phyloP scores from a whole-genome alignment of 768 basidiomycete genomes.

The Boletus speciosus region DNA sequence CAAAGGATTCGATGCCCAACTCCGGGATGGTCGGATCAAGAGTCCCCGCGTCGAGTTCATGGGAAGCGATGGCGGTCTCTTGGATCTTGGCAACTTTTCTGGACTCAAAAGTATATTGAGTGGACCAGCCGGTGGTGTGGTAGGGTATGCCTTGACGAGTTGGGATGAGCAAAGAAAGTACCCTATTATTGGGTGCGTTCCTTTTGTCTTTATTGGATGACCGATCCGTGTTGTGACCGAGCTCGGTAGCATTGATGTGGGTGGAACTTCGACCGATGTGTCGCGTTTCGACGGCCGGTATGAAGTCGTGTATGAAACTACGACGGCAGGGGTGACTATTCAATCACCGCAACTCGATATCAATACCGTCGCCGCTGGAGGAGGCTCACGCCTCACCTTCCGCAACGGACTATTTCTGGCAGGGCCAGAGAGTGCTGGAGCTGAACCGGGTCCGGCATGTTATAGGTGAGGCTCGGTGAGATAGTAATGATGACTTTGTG shows the following conservation, averaged over 20 bases:
- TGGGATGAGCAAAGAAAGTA: slow-evolving; percentile 71
- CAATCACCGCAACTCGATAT: slow-evolving; percentile 93
- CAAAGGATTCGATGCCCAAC: slow-evolving; percentile 74
- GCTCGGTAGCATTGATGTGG: slow-evolving; percentile 71
- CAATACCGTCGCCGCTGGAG: slow-evolving; percentile 94
- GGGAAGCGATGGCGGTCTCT: slow-evolving; percentile 87
- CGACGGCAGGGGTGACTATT: slow-evolving; percentile 90
- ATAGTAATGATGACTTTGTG: not conserved
- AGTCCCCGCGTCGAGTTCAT: slow-evolving; percentile 89
- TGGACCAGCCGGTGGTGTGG: slow-evolving; percentile 93
- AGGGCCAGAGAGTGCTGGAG: slow-evolving; percentile 91
- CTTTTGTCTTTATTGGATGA: not conserved
- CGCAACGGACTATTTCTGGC: slow-evolving; percentile 87
- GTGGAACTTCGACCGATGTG: slow-evolving; percentile 94
- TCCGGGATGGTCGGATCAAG: slow-evolving; percentile 54
- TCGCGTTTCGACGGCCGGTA: slow-evolving; percentile 89
- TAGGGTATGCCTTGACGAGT: slow-evolving; percentile 86
- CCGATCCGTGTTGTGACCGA: not conserved
- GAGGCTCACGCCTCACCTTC: slow-evolving; percentile 86
- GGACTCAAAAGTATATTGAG: slow-evolving; percentile 92
- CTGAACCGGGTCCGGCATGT: slow-evolving; percentile 90
- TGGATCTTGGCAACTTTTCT: slow-evolving; percentile 80
- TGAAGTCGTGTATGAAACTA: slow-evolving; percentile 93
- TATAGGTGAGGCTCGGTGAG: slow-evolving; percentile 55
- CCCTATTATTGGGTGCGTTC: slow-evolving; percentile 79